These are phyloP conservation scores for Geotrichum macrosporum DNA, from an alignment of 1,139 yeast species.

Conservation along the genomic window DNA sequence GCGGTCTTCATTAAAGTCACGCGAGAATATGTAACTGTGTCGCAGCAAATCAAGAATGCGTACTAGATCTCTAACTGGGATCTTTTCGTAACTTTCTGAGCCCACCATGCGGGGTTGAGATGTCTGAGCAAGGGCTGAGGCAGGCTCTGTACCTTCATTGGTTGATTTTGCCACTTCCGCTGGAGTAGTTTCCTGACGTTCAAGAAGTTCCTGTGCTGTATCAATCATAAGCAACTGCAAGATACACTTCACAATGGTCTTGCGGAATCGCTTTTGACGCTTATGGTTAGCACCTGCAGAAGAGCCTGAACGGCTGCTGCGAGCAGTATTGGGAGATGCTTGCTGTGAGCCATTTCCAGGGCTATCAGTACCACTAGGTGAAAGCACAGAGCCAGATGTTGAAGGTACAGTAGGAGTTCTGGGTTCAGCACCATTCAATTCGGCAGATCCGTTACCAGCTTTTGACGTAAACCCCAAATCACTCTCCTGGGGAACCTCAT, in stretches of 20 bases:
- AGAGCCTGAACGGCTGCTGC: conserved; percentile 4
- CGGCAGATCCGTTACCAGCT: background rate
- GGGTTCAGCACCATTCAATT: conserved; percentile 1
- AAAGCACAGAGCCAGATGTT: background rate
- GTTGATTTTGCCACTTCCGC: background rate
- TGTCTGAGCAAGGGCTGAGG: background rate
- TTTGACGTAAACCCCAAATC: conserved; percentile 6
- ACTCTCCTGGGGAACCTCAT: conserved; percentile 19
- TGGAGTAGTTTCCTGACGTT: conserved; percentile 45
- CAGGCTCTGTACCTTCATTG: conserved; percentile 3
- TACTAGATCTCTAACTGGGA: conserved; percentile 63
- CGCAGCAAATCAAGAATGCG: conserved; percentile 57
- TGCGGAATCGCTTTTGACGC: conserved; percentile 48
- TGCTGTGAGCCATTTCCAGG: conserved; percentile 11
- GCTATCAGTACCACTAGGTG: background rate
- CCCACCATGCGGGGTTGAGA: conserved; percentile 12
- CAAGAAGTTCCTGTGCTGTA: conserved; percentile 72
- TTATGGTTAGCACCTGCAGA: conserved; percentile 16
- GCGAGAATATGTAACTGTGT: conserved; percentile 74
- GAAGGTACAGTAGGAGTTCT: conserved; percentile 1
- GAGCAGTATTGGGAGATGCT: conserved; percentile 16
- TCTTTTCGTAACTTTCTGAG: conserved; percentile 53
- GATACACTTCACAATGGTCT: conserved; percentile 88
- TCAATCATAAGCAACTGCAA: conserved; percentile 86
- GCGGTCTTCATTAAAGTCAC: conserved; percentile 82